These are phyloP conservation scores for Phialophora tarda DNA, from an alignment of 2,329 filamentous ascomycete genomes.

Conservation along the genomic window DNA sequence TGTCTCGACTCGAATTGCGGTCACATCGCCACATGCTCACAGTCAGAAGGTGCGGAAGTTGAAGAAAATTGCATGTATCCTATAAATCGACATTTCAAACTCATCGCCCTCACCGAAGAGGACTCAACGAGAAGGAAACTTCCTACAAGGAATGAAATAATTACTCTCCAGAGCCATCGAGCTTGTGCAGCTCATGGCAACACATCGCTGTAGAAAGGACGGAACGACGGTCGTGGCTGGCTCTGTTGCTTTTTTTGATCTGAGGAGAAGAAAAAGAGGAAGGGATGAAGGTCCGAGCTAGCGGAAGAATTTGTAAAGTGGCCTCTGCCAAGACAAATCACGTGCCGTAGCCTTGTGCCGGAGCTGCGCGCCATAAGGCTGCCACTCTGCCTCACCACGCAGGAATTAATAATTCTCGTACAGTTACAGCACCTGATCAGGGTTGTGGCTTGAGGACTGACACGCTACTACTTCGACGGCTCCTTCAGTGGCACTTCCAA, in stretches of 20 bases:
- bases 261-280: conserved; percentile 37
- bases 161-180: conserved; percentile 69
- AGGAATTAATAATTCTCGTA: neutral
- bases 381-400: neutral
- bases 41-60: neutral
- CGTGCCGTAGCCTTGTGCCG: conserved; percentile 1
- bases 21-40: neutral
- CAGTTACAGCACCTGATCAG: neutral
- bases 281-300: conserved; percentile 7
- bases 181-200: conserved; percentile 66
- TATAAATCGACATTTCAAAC: conserved; percentile 72
- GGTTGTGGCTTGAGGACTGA: neutral
- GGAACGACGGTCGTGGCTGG: conserved; percentile 71
- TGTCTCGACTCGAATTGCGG: neutral
- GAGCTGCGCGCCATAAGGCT: neutral
- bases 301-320: conserved; percentile 23
- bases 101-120: conserved; percentile 74
- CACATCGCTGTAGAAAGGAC: conserved; percentile 64
- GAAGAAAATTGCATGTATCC: conserved; percentile 56
- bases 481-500: conserved; percentile 72
- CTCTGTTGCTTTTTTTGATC: conserved; percentile 41
- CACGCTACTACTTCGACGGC: neutral
- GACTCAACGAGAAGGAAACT: conserved; percentile 72
- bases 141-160: conserved; percentile 64
- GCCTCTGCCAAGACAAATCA: conserved; percentile 12